Conservation (phyloP, 352 stramenopile species). For the Phytophthora litchii region DNA sequence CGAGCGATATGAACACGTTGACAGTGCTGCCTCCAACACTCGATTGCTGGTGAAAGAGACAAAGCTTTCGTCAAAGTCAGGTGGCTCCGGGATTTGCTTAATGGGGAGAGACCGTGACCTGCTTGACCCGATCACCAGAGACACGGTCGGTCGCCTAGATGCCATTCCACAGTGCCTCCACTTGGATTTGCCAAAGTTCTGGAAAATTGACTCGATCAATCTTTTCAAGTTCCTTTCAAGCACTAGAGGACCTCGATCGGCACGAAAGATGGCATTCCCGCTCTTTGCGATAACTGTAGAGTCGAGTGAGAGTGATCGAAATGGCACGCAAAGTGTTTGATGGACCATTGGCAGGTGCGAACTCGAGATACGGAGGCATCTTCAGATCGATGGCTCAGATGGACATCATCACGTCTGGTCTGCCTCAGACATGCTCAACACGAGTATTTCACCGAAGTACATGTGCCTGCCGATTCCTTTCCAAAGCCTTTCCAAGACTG, state of each 20-base stretch:
- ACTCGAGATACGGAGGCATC: slow-evolving; percentile 26
- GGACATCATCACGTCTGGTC: slow-evolving; percentile 22
- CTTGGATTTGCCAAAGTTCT: slow-evolving; percentile 26
- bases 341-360: slow-evolving; percentile 11
- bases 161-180: slow-evolving; percentile 13
- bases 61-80: slow-evolving; percentile 13
- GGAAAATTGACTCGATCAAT: neutral
- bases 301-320: neutral
- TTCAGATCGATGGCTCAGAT: slow-evolving; percentile 29
- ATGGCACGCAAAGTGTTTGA: neutral
- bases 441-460: slow-evolving; percentile 7
- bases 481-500: slow-evolving; percentile 18
- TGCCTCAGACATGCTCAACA: neutral
- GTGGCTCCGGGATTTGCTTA: slow-evolving; percentile 2
- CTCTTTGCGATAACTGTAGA: neutral
- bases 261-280: slow-evolving; percentile 8
- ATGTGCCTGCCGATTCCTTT: slow-evolving; percentile 19
- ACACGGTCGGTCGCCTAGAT: slow-evolving; percentile 2
- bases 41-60: slow-evolving; percentile 17
- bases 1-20: neutral
- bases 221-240: slow-evolving; percentile 5
- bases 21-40: slow-evolving; percentile 14
- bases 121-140: slow-evolving; percentile 22
- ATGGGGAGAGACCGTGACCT: neutral
- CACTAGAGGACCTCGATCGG: slow-evolving; percentile 4